Percentiles rank a stretch among this genome's conserved stretches.
Evolutionary conservation across 2,329 filamentous ascomycete genomes (phyloP).

Genomic region (Beauveria pseudobassiana): DNA sequence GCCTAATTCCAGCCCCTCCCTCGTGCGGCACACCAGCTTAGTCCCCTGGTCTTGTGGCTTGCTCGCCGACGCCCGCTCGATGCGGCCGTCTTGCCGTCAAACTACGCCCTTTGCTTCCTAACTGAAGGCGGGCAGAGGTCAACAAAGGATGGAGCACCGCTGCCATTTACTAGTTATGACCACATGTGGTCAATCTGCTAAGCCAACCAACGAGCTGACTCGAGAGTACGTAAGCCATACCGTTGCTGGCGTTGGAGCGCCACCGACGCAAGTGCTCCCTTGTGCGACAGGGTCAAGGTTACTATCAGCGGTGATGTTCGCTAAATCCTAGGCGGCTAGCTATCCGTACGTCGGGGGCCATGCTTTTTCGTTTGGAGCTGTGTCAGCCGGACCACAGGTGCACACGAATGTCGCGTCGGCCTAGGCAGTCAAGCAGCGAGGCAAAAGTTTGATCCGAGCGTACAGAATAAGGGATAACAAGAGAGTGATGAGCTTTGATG

Average conservation of each 20-base stretch:
- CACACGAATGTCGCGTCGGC: too few species aligned
- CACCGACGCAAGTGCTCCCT: not conserved
- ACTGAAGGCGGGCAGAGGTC: too few species aligned
- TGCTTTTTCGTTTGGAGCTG: not conserved
- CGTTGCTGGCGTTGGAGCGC: not conserved
- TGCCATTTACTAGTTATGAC: not conserved
- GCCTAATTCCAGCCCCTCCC: slow-evolving; percentile 5
- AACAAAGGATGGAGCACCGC: too few species aligned
- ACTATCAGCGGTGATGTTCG: not conserved
- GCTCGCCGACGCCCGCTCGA: not conserved
- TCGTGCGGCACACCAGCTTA: not conserved
- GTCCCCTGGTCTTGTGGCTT: not conserved
- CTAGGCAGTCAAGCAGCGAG: too few species aligned
- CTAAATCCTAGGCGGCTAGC: not conserved
- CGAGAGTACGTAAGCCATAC: not conserved
- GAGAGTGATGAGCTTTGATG: too few species aligned
- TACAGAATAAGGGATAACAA: too few species aligned
- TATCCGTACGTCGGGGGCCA: not conserved
- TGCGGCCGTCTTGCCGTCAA: not conserved
- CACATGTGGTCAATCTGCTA: not conserved
- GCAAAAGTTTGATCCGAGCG: too few species aligned
- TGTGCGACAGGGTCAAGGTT: not conserved
- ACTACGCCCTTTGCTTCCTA: not conserved
- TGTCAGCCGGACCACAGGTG: not conserved
- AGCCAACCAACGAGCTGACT: not conserved